Conservation (phyloP, 2,329 filamentous ascomycete genomes). For the Hirsutella minnesotensis region DNA sequence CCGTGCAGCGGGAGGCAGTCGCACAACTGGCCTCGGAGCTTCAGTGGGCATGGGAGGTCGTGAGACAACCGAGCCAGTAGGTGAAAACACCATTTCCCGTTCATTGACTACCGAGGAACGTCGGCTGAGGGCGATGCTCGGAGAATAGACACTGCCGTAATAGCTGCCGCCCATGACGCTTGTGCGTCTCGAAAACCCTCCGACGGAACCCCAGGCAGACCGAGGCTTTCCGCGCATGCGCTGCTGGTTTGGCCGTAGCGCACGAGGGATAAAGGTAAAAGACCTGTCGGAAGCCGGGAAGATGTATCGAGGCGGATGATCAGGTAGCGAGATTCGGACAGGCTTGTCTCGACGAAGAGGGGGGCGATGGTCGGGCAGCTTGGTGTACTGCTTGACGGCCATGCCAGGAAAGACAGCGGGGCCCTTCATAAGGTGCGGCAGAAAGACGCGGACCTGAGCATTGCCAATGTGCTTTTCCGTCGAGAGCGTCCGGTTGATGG, state of each 20-base stretch:
- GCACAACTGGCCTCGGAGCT: conserved; percentile 59
- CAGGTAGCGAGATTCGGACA: conserved; percentile 81
- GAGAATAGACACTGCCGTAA: conserved; percentile 70
- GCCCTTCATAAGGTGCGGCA: conserved; percentile 58
- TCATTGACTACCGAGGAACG: conserved; percentile 64
- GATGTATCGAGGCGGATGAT: conserved; percentile 71
- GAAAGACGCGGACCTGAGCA: conserved; percentile 68
- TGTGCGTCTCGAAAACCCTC: conserved; percentile 64
- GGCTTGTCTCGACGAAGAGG: conserved; percentile 92
- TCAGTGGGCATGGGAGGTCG: conserved; percentile 52
- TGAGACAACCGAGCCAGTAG: conserved; percentile 66
- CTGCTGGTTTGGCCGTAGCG: conserved; percentile 86
- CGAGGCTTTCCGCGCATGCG: conserved; percentile 58
- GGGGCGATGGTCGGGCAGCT: conserved; percentile 86
- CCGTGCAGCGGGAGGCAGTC: conserved; percentile 56
- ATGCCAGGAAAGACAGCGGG: conserved; percentile 63
- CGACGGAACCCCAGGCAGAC: conserved; percentile 56
- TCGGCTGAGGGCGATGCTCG: conserved; percentile 78
- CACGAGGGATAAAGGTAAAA: conserved; percentile 95
- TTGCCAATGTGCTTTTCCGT: conserved; percentile 76
- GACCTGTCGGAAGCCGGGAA: conserved; percentile 84
- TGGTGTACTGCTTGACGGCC: conserved; percentile 81
- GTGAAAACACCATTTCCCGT: conserved; percentile 67
- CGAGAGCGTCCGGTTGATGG: conserved; percentile 68
- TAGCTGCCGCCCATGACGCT: conserved; percentile 64